phyloP scores from a whole-genome alignment of 176 grass and related monocot species.

The Oryza officinalis region DNA sequence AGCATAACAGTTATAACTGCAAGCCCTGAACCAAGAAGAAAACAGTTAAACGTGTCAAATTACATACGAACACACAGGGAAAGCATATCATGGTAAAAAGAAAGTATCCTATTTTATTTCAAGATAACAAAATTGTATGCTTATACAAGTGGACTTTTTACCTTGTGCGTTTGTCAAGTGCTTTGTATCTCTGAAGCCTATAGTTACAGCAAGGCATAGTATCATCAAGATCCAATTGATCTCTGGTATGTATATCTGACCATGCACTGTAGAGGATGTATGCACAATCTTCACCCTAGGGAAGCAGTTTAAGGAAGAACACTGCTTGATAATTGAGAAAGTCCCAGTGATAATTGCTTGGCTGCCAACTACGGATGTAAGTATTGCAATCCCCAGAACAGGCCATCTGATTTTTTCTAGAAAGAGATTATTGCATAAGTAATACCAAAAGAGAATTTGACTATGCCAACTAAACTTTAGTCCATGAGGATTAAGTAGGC shows the following conservation, averaged over 20 bases:
- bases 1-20: slow-evolving; percentile 93
- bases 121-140: background rate
- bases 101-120: background rate
- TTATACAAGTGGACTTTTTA: slow-evolving; percentile 14
- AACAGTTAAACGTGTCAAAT: background rate
- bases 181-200: slow-evolving; percentile 89
- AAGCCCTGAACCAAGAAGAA: slow-evolving; percentile 58
- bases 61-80: background rate
- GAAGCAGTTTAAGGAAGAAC: slow-evolving; percentile 76
- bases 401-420: slow-evolving; percentile 96
- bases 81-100: background rate
- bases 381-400: slow-evolving; percentile 80
- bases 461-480: background rate
- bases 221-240: slow-evolving; percentile 98
- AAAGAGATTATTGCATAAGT: slow-evolving; percentile 43
- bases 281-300: slow-evolving; percentile 91
- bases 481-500: slow-evolving; percentile 6
- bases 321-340: slow-evolving; percentile 96
- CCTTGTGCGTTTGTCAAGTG: slow-evolving; percentile 79
- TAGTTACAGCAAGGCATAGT: slow-evolving; percentile 76
- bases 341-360: slow-evolving; percentile 93
- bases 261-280: slow-evolving; percentile 79
- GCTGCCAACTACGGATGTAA: slow-evolving; percentile 76
- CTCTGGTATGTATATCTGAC: slow-evolving; percentile 96
- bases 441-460: slow-evolving; percentile 5